Conservation (phyloP, 2,329 filamentous ascomycete genomes). For the Phialocephala sp. region DNA sequence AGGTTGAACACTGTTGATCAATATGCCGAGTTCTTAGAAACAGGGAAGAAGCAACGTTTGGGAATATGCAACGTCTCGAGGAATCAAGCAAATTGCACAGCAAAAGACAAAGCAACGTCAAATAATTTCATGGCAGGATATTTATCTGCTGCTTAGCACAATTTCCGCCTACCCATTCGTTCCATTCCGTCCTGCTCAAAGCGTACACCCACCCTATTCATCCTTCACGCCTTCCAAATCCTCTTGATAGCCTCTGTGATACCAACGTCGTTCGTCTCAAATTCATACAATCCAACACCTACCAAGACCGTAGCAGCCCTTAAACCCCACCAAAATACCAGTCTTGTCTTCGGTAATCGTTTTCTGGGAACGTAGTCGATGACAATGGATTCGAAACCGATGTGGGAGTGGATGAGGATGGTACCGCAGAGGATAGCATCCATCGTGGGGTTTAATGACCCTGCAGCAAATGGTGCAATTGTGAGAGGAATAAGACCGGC, state of each 20-base stretch:
- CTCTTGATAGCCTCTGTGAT: conserved; percentile 87
- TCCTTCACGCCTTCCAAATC: conserved; percentile 78
- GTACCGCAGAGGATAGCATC: conserved; percentile 86
- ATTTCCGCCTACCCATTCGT: neutral
- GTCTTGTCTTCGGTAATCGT: conserved; percentile 70
- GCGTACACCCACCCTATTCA: neutral
- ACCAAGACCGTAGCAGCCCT: conserved; percentile 80
- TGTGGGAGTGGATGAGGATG: conserved; percentile 90
- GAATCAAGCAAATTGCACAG: neutral
- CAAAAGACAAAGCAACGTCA: neutral
- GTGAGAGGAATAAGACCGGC: conserved; percentile 84
- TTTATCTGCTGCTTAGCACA: conserved; percentile 3
- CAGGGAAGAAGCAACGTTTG: neutral
- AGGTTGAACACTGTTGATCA: too few species aligned
- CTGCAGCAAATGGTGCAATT: conserved; percentile 88
- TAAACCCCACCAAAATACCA: conserved; percentile 76
- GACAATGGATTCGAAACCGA: conserved; percentile 90
- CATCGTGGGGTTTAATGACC: conserved; percentile 85
- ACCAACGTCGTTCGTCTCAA: conserved; percentile 98
- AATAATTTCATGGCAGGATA: conserved; percentile 8
- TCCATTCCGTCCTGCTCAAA: neutral
- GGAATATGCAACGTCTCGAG: neutral
- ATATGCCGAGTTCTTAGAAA: too few species aligned
- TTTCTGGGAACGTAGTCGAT: conserved; percentile 87
- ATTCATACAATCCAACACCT: conserved; percentile 92